These are phyloP conservation scores for Trichosporon inkin DNA, from an alignment of 1,284 basidiomycete genomes.

Conservation along the genomic window DNA sequence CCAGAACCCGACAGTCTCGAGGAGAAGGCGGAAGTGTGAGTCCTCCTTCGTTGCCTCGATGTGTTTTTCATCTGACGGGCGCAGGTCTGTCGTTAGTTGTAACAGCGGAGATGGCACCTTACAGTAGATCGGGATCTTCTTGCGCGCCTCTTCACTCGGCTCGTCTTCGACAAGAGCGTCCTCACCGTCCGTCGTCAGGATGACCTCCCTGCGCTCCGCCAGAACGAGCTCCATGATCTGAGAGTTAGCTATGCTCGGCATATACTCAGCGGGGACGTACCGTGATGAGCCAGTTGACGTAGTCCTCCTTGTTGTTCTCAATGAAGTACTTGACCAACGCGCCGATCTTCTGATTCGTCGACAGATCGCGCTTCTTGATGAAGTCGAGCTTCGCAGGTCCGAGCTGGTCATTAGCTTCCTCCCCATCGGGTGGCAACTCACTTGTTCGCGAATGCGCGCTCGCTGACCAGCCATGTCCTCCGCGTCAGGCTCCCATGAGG, in stretches of 20 bases:
- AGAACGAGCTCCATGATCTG: conserved; percentile 68
- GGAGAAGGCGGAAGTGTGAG: conserved; percentile 72
- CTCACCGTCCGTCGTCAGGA: conserved; percentile 64
- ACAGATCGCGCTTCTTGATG: conserved; percentile 68
- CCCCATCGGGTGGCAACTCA: conserved; percentile 16
- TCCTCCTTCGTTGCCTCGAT: conserved; percentile 72
- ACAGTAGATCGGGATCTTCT: conserved; percentile 73
- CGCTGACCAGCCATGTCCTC: conserved; percentile 49
- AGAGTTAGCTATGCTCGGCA: conserved; percentile 7
- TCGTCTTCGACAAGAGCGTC: conserved; percentile 43
- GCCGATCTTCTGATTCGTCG: conserved; percentile 84
- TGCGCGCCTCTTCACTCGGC: conserved; percentile 66
- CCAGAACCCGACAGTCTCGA: conserved; percentile 51
- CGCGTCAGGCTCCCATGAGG: conserved; percentile 58
- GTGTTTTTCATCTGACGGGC: conserved; percentile 66
- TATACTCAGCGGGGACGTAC: conserved; percentile 53
- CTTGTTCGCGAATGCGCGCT: conserved; percentile 49
- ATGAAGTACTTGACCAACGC: conserved; percentile 72
- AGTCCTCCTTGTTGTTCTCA: conserved; percentile 60
- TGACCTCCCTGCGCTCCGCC: conserved; percentile 62
- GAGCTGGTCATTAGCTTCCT: conserved; percentile 37
- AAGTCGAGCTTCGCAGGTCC: conserved; percentile 65
- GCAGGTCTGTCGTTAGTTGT: conserved; percentile 59
- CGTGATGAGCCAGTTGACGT: conserved; percentile 74
- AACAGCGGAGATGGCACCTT: conserved; percentile 47